These are phyloP conservation scores for Begonia loranthoides DNA, from an alignment of 306 rosid species.

Conservation along the genomic window DNA sequence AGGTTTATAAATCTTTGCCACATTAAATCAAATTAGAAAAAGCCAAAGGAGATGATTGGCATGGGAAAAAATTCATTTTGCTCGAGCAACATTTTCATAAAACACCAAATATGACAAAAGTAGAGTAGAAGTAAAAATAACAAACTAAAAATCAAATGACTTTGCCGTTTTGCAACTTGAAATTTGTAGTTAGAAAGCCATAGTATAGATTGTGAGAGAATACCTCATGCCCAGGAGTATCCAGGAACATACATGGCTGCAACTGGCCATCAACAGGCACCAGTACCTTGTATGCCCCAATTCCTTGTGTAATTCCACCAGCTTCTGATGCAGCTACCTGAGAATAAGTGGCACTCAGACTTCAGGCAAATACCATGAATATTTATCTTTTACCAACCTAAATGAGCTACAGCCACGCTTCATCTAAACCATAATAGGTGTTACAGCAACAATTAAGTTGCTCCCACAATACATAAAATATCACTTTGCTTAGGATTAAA, in stretches of 20 bases:
- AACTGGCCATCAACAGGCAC: conserved; percentile 79
- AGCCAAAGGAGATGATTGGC: conserved; percentile 7
- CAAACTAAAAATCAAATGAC: not conserved
- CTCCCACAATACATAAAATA: too few species aligned
- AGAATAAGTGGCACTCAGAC: conserved; percentile 21
- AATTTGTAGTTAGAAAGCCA: too few species aligned
- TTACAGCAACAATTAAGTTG: too few species aligned
- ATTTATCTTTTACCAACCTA: not conserved
- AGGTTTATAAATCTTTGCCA: conserved; percentile 6
- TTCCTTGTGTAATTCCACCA: conserved; percentile 98
- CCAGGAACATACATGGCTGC: conserved; percentile 86
- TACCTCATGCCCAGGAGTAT: conserved; percentile 99
- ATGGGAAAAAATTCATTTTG: too few species aligned
- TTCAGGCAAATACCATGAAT: conserved; percentile 7
- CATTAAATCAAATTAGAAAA: conserved; percentile 6
- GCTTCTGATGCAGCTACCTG: conserved; percentile 99
- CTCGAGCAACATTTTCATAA: conserved; percentile 1
- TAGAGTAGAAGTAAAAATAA: conserved; percentile 5
- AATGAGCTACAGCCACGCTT: too few species aligned
- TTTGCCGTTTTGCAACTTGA: not conserved
- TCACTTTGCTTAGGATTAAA: too few species aligned
- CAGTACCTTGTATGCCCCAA: conserved; percentile 82
- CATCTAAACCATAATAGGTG: too few species aligned
- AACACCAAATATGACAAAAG: conserved; percentile 9
- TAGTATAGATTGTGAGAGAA: not conserved